Base-by-base conservation (phyloP, 768 basidiomycete species). In the Russula earlei region DNA sequence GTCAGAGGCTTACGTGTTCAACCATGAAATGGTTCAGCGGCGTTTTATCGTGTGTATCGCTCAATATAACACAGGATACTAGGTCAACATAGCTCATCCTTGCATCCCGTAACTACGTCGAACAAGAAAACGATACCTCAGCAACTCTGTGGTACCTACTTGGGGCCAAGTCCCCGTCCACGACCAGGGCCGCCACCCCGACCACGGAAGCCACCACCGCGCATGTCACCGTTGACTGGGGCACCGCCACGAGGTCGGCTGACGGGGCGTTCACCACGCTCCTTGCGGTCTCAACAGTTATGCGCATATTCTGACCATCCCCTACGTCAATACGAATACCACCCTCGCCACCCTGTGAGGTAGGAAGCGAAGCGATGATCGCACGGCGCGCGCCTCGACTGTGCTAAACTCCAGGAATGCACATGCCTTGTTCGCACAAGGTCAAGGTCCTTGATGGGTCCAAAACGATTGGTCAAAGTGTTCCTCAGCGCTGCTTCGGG, bases 251-350 rank as follows among this genome's bases (percentile, higher is more conserved):
- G 77, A 15, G 82, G 76, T 33, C 85, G 71, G 60, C 70, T 75
- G 2, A 75, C 71, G 3, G 84, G 84, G 54, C 93, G 72, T n/a
- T 96, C 91, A 36, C 83, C 81, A 43, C 91, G 79, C 73, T 97
- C 93, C 75, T 92, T 96, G 69, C 89, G 81, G 87, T 89, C 77
- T 95, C 93, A 34, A 97, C 81, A 57, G 73, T 76, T 56, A 97
- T 82, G 56, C 85, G 74, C 33, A 78, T 69, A 55, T 70, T 72
- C 47, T 60, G 69, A 7, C 80, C 82, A 4, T 78, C 79, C 1
- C 80, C 84, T 9, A 77, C 75, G 46, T 87, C 86, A 49, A 95
- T 69, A 67, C 80, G 83, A 59, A 98, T 77, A 14, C 93, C 94
- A 53, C 92, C 93, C 60, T 94, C 91, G 36, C 93, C 94, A 56